phyloP scores from a whole-genome alignment of 345 rosid species.

The Odontarrhena argentea region DNA sequence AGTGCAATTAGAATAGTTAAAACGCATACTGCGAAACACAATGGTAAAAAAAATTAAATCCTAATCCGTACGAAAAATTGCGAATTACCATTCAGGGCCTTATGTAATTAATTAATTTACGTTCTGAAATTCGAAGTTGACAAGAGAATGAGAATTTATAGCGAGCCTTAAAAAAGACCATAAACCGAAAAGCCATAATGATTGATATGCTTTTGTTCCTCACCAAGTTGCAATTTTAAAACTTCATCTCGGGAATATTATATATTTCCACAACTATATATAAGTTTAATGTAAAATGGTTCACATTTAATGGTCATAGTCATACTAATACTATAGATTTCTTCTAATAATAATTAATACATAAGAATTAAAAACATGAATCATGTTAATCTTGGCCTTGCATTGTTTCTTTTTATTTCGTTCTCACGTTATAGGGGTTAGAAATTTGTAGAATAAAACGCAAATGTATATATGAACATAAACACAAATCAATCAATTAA shows the following conservation, averaged over 20 bases:
- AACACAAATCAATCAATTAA: too few relatives aligned
- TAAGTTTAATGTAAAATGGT: neutral
- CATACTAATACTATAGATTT: neutral
- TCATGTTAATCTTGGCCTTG: too few relatives aligned
- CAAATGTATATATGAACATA: too few relatives aligned
- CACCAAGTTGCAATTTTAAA: slow-evolving; percentile 34
- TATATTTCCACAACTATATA: neutral
- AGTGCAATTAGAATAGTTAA: too few relatives aligned
- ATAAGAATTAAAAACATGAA: too few relatives aligned
- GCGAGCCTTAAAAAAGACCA: slow-evolving; percentile 19
- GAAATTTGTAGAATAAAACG: too few relatives aligned
- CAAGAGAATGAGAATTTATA: slow-evolving; percentile 42
- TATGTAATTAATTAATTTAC: neutral
- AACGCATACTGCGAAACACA: too few relatives aligned
- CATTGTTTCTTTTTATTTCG: too few relatives aligned
- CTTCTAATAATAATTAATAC: neutral
- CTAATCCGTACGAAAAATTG: too few relatives aligned
- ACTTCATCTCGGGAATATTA: slow-evolving; percentile 4
- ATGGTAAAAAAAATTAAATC: too few relatives aligned
- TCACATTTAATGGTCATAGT: neutral
- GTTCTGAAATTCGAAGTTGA: slow-evolving; percentile 35
- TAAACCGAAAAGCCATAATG: slow-evolving; percentile 41
- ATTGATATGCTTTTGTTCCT: slow-evolving; percentile 43
- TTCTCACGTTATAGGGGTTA: too few relatives aligned
- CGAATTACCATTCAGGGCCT: too few relatives aligned